phyloP scores from a whole-genome alignment of 2,329 filamentous ascomycete species.

The Talaromyces atroroseus region DNA sequence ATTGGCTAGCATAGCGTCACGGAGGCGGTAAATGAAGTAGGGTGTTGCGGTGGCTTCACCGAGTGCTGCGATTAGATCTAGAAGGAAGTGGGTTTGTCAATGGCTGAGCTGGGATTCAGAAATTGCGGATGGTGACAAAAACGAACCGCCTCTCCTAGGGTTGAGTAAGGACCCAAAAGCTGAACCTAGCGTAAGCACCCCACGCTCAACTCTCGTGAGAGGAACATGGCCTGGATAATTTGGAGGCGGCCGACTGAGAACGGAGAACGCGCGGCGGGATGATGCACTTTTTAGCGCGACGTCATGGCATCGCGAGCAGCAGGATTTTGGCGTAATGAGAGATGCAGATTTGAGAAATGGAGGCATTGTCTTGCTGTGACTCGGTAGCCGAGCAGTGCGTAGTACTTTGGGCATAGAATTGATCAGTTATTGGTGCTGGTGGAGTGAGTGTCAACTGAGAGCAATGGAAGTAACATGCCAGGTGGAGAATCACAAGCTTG shows the following conservation, averaged over 20 bases:
- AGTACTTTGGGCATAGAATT: background rate
- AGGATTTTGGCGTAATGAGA: background rate
- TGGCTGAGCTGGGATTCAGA: background rate
- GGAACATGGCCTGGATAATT: constrained; percentile 93
- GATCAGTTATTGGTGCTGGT: background rate
- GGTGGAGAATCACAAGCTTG: no score
- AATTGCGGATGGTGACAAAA: constrained; percentile 27
- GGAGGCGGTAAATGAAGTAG: constrained; percentile 89
- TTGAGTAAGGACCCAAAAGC: constrained; percentile 60
- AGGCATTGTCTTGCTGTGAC: background rate
- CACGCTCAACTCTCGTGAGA: constrained; percentile 70
- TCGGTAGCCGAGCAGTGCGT: background rate
- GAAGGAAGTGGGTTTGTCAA: background rate
- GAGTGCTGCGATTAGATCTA: constrained; percentile 89
- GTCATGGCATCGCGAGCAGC: background rate
- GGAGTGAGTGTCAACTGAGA: background rate
- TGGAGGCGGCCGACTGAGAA: constrained; percentile 75
- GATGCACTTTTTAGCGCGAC: constrained; percentile 17
- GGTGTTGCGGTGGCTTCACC: constrained; percentile 92
- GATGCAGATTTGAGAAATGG: background rate
- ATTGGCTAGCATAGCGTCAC: constrained; percentile 79
- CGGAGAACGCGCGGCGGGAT: constrained; percentile 58
- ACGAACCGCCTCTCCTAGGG: constrained; percentile 68
- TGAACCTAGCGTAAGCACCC: constrained; percentile 60
- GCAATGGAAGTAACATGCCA: no score